Percentiles rank a stretch among this genome's conserved stretches.
Conservation (phyloP, 108 stramenopile species). For the Hondaea fermentalgiana region DNA sequence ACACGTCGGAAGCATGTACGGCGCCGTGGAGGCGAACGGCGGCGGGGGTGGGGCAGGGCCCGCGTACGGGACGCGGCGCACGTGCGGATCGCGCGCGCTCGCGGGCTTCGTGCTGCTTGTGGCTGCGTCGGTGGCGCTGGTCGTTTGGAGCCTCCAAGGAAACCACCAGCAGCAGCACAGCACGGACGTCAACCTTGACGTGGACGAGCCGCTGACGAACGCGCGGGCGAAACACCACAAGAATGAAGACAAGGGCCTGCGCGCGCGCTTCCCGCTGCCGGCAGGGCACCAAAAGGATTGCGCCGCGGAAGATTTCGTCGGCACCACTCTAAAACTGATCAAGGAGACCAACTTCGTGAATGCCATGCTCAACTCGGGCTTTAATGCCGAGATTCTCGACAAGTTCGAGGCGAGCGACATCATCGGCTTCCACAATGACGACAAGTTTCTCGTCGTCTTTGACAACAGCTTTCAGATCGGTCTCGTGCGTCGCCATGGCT, state of each 20-base stretch:
- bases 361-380: neutral
- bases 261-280: neutral
- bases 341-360: neutral
- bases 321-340: neutral
- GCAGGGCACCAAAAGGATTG: neutral
- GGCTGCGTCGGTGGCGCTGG: neutral
- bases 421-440: neutral
- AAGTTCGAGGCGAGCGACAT: neutral
- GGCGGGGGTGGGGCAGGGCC: no score
- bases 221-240: neutral
- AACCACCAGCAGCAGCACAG: no score
- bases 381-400: neutral
- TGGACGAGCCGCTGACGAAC: neutral
- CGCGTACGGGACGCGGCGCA: no score
- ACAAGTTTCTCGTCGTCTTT: neutral
- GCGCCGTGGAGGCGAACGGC: no score
- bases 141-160: neutral
- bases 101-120: neutral
- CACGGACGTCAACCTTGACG: neutral
- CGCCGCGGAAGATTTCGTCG: neutral
- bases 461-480: neutral
- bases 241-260: neutral
- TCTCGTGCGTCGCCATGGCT: neutral
- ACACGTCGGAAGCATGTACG: no score
- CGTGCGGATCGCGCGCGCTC: neutral